A percentile compares a stretch with the other conserved stretches of the same genome.
Evolutionary conservation across 306 rosid genomes (phyloP).

Genomic region (Inga oerstediana): DNA sequence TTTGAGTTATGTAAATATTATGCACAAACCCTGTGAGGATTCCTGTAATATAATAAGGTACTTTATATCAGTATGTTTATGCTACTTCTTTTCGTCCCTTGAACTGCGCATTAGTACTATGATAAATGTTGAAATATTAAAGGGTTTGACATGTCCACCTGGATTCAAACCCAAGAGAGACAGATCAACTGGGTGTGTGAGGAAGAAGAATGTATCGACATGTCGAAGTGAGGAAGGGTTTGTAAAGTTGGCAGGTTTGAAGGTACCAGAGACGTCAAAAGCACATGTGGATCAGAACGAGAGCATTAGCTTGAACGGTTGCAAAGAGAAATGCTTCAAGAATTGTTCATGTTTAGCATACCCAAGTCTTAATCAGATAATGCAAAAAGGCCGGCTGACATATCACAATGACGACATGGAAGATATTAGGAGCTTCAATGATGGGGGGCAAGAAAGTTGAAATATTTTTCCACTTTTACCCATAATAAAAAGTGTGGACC

Average conservation of each 20-base stretch:
- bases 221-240: slow-evolving; percentile 75
- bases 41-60: too few relatives aligned
- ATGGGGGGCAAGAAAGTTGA: slow-evolving; percentile 44
- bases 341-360: slow-evolving; percentile 66
- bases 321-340: slow-evolving; percentile 46
- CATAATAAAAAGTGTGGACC: too few relatives aligned
- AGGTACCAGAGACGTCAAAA: slow-evolving; percentile 58
- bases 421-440: neutral
- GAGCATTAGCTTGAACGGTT: slow-evolving; percentile 35
- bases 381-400: slow-evolving; percentile 52
- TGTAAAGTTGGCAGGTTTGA: slow-evolving; percentile 47
- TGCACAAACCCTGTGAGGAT: too few relatives aligned
- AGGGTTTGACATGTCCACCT: too few relatives aligned
- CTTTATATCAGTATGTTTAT: too few relatives aligned
- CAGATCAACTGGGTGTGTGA: slow-evolving; percentile 39
- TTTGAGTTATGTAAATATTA: too few relatives aligned
- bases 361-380: slow-evolving; percentile 44
- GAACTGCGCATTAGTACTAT: too few relatives aligned
- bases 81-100: too few relatives aligned
- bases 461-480: too few relatives aligned
- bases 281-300: slow-evolving; percentile 34
- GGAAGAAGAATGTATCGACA: slow-evolving; percentile 47
- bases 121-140: too few relatives aligned
- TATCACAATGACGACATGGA: slow-evolving; percentile 42
- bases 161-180: slow-evolving; percentile 34